A percentile compares a stretch with the other conserved stretches of the same genome.
These are phyloP conservation scores for Picea sitchensis DNA, from an alignment of 75 land plant species.

Conservation along the genomic window DNA sequence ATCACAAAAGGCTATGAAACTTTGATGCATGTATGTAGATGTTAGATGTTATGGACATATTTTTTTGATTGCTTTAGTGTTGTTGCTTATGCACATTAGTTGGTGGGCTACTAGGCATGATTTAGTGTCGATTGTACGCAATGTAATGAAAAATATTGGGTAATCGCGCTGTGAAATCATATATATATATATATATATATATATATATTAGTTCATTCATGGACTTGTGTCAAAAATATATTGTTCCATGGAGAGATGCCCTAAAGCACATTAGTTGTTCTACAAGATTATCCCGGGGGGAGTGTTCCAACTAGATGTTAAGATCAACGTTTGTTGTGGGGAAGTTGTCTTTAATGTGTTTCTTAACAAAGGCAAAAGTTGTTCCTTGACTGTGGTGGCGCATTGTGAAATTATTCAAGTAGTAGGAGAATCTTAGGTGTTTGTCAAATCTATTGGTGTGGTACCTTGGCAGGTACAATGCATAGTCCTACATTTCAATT, in stretches of 20 bases:
- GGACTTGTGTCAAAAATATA: not conserved
- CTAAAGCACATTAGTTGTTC: not conserved
- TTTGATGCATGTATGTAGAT: too few relatives aligned
- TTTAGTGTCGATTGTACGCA: not conserved
- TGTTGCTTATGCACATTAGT: too few relatives aligned
- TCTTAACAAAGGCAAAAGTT: not conserved
- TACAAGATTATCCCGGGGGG: not conserved
- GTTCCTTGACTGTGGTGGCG: not conserved
- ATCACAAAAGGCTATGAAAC: too few relatives aligned
- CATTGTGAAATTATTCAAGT: not conserved
- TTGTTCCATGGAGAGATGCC: not conserved
- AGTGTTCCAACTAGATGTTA: not conserved
- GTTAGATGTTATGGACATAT: too few relatives aligned
- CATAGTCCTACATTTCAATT: not conserved
- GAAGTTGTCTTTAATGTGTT: not conserved
- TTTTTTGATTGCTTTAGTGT: too few relatives aligned
- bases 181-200: not conserved
- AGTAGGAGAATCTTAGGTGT: not conserved
- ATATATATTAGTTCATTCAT: not conserved
- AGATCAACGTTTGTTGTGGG: not conserved
- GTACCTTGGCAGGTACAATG: not conserved
- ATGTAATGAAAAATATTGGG: not conserved
- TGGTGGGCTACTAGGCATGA: not conserved
- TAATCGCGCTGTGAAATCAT: not conserved
- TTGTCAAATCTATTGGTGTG: not conserved